Evolutionary conservation across 305 asterid species (phyloP).

Genomic region (Solanum chacoense): DNA sequence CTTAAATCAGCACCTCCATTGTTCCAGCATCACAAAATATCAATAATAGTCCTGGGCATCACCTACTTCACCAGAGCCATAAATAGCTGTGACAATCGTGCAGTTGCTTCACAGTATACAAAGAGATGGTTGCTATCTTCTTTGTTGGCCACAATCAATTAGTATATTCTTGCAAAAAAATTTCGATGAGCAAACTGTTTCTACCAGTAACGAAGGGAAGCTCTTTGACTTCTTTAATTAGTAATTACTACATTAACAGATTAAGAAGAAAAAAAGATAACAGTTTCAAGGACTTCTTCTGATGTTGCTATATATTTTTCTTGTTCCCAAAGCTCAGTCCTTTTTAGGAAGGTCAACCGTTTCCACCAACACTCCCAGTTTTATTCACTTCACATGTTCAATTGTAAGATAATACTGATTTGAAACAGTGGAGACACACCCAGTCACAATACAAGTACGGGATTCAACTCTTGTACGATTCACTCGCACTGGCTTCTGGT

Average conservation of each 20-base stretch:
- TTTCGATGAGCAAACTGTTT: neutral
- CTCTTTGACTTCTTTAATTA: neutral
- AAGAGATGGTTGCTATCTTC: neutral
- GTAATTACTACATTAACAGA: neutral
- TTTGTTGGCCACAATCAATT: neutral
- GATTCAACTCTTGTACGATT: neutral
- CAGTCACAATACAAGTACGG: neutral
- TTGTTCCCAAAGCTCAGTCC: neutral
- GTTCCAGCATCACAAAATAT: neutral
- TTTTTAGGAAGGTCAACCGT: neutral
- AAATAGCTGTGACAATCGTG: neutral
- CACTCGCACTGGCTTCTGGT: neutral
- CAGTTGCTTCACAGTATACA: neutral
- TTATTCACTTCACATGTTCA: neutral
- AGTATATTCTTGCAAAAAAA: neutral
- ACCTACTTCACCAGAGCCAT: neutral
- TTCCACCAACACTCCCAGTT: neutral
- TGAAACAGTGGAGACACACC: neutral
- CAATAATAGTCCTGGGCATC: neutral
- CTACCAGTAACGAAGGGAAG: neutral
- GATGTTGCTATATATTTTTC: neutral
- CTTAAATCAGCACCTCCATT: neutral
- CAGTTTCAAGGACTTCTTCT: neutral
- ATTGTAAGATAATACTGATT: neutral
- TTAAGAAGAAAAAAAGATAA: neutral